phyloP scores from a whole-genome alignment of 768 basidiomycete genomes.

The Clavulina sp. region DNA sequence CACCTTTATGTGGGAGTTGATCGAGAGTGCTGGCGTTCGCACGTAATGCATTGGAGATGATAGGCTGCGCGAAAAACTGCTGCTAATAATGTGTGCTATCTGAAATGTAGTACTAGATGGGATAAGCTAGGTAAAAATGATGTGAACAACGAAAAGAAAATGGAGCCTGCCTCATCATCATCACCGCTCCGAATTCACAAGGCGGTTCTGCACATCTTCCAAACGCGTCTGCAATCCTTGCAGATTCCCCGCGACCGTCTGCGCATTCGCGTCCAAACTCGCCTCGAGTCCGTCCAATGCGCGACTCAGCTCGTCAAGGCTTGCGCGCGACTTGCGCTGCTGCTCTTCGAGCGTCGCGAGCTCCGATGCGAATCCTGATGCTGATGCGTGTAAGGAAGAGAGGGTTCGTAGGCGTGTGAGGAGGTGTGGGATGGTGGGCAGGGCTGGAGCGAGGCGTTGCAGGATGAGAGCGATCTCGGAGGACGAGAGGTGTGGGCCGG shows the following conservation, averaged over 20 bases:
- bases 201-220: conserved; percentile 20
- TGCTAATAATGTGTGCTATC: too few relatives aligned
- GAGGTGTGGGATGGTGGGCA: conserved; percentile 48
- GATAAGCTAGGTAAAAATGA: too few relatives aligned
- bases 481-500: conserved; percentile 12
- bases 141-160: too few relatives aligned
- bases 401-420: conserved; percentile 77
- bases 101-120: too few relatives aligned
- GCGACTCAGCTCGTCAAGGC: conserved; percentile 44
- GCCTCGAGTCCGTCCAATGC: conserved; percentile 58
- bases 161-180: too few relatives aligned
- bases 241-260: conserved; percentile 57
- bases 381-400: conserved; percentile 62
- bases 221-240: conserved; percentile 46
- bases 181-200: too few relatives aligned
- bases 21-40: too few relatives aligned
- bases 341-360: conserved; percentile 49
- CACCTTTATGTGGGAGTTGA: too few relatives aligned
- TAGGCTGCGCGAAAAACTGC: too few relatives aligned
- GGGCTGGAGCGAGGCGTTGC: conserved; percentile 24
- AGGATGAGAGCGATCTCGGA: conserved; percentile 21
- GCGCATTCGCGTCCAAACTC: conserved; percentile 58
- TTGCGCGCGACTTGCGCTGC: conserved; percentile 43
- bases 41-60: too few relatives aligned
- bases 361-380: conserved; percentile 55